Conservation (phyloP, 1,284 basidiomycete genomes). For the Naganishia sp. region DNA sequence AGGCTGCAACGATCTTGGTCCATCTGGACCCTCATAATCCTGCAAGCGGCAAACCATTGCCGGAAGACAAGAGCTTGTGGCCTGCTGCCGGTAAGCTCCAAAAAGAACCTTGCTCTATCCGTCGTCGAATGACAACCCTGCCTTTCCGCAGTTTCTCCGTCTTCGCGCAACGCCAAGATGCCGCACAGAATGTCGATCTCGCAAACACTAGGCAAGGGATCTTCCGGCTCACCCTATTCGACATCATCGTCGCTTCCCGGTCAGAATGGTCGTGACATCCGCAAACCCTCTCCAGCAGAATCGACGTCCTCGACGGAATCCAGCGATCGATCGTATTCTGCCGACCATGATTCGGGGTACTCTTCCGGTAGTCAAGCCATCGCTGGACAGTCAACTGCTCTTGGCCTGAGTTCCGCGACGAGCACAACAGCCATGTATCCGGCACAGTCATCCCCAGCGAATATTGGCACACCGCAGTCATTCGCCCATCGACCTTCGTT, state of each 20-base stretch:
- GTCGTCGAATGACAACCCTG: neutral
- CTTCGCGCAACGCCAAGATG: constrained; percentile 14
- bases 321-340: constrained; percentile 28
- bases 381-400: constrained; percentile 1
- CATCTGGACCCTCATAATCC: constrained; percentile 64
- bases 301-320: constrained; percentile 34
- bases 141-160: constrained; percentile 23
- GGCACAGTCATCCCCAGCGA: constrained; percentile 1
- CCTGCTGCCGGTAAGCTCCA: constrained; percentile 50
- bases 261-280: constrained; percentile 14
- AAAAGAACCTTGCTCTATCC: neutral
- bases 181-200: constrained; percentile 28
- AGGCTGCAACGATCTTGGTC: constrained; percentile 92
- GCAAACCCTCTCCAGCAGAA: constrained; percentile 30
- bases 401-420: neutral
- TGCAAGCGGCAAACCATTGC: constrained; percentile 72
- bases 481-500: constrained; percentile 12
- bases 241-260: constrained; percentile 28
- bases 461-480: constrained; percentile 2
- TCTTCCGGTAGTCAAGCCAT: constrained; percentile 17
- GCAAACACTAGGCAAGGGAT: constrained; percentile 21
- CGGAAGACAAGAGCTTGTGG: constrained; percentile 83
- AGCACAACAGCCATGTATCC: neutral
- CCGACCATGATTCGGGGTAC: constrained; percentile 27
- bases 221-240: constrained; percentile 27